Evolutionary conservation across 2,329 filamentous ascomycete species (phyloP), one percentile per base, ranked within the genome.

Genomic region (Trichoderma sp.): DNA sequence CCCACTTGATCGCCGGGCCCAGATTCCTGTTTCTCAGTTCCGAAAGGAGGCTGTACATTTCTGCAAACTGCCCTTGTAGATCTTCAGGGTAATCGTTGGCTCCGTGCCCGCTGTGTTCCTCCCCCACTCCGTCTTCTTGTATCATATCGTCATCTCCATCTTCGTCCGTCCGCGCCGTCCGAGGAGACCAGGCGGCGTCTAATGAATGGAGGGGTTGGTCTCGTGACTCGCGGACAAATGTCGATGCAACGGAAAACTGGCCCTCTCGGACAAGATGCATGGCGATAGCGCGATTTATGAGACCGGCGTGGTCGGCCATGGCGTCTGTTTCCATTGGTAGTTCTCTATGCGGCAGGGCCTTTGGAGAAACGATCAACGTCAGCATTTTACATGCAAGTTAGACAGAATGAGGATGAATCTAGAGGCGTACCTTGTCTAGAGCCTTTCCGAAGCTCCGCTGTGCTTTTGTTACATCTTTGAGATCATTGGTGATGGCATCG

Each of bases 181-280:
- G 74, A 59, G 71, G 69, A 23, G 68, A 71, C 72, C 58, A 71
- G 34, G 72, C 73, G 34, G 72, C 73, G 36, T 55, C 71, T 72
- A 73, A 75, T 65, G 39, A 80, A 72, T 53, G 76, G 50, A 34
- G 73, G 53, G 78, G 78, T 15, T 32, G 79, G 57, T 84, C 80
- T 72, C 84, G 82, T 17, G 84, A 88, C 84, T 98, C 96, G 15
- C 87, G 84, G 63, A 97, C 88, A 76, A 99, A 98, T 1, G 91
- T 94, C 17, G 91, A 90, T 13, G 95, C 95, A 2, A 97, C 95
- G 26, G 87, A 87, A 81, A 99, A 99, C 79, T 97, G 93, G 63
- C 96, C 96, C 82, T 98, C 95, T 53, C 96, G 93, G 50, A 99
- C 87, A 26, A 99, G 88, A 79, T 99, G 96, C 94, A 98, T 98